Evolutionary conservation across 768 basidiomycete genomes (phyloP).

Genomic region (Leccinum uliginosum): DNA sequence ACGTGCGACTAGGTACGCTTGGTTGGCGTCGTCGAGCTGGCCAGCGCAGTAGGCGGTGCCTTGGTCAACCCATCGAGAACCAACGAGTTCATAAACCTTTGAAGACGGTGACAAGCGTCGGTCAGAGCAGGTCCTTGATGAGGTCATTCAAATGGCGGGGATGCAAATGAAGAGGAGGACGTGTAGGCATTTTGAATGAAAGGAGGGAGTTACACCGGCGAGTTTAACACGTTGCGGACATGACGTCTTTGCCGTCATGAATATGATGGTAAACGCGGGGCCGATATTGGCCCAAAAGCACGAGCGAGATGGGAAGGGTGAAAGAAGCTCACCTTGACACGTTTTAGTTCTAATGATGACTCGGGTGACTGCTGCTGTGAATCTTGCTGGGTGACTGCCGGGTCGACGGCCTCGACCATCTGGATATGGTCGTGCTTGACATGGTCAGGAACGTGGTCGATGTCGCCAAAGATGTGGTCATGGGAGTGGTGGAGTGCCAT

Average conservation of each 20-base stretch:
- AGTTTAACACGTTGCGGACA: conserved; percentile 24
- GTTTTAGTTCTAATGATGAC: conserved; percentile 71
- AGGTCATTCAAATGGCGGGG: conserved; percentile 27
- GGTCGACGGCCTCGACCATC: conserved; percentile 35
- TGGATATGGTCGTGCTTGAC: conserved; percentile 30
- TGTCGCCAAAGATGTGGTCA: conserved; percentile 31
- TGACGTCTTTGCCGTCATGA: conserved; percentile 17
- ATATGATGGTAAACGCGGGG: conserved; percentile 18
- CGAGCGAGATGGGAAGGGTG: conserved; percentile 16
- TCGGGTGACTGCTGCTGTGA: conserved; percentile 59
- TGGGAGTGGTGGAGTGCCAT: conserved; percentile 28
- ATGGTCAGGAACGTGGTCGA: conserved; percentile 32
- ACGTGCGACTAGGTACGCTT: conserved; percentile 80
- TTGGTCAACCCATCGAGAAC: conserved; percentile 89
- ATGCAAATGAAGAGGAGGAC: conserved; percentile 19
- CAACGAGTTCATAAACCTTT: conserved; percentile 93
- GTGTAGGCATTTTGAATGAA: conserved; percentile 16
- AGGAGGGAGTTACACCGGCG: conserved; percentile 7
- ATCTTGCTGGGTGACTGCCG: conserved; percentile 46
- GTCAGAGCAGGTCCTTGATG: conserved; percentile 30
- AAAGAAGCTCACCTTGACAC: conserved; percentile 65
- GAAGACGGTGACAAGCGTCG: conserved; percentile 22
- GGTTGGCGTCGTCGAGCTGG: conserved; percentile 72
- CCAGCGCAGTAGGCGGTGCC: conserved; percentile 97
- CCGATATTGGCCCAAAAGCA: conserved; percentile 12